phyloP scores from a whole-genome alignment of 768 basidiomycete genomes.

The Lactifluus volemus region DNA sequence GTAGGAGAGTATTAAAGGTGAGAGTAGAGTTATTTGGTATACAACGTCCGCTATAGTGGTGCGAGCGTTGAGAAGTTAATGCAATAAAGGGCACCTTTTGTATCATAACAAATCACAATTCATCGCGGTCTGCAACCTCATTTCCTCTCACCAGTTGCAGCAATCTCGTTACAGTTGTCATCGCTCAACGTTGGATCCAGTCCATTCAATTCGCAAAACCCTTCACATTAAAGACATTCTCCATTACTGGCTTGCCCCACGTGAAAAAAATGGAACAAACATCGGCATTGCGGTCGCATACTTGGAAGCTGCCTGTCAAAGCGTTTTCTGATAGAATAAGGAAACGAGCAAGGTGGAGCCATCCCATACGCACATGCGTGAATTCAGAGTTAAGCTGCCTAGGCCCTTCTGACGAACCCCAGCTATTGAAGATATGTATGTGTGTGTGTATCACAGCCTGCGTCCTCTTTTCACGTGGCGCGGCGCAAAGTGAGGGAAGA shows the following conservation, averaged over 20 bases:
- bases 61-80: slow-evolving; percentile 19
- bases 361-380: too few species aligned
- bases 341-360: not conserved
- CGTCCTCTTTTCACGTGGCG: too few species aligned
- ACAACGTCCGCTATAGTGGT: slow-evolving; percentile 16
- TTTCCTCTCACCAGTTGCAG: not conserved
- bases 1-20: not conserved
- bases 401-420: too few species aligned
- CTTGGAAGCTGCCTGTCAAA: not conserved
- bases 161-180: not conserved
- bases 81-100: slow-evolving; percentile 17
- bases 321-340: not conserved
- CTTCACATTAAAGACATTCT: not conserved
- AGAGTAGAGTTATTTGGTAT: slow-evolving; percentile 13
- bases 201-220: not conserved
- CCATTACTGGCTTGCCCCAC: not conserved
- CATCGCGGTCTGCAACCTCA: not conserved
- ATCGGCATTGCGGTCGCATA: not conserved
- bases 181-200: not conserved
- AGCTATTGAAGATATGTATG: too few species aligned
- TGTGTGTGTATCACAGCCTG: too few species aligned
- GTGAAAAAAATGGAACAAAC: not conserved
- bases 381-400: too few species aligned
- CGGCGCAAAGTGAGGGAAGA: too few species aligned
- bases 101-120: slow-evolving; percentile 6